phyloP scores from a whole-genome alignment of 169 alveolate genomes.

The Cryptosporidium andersoni region DNA sequence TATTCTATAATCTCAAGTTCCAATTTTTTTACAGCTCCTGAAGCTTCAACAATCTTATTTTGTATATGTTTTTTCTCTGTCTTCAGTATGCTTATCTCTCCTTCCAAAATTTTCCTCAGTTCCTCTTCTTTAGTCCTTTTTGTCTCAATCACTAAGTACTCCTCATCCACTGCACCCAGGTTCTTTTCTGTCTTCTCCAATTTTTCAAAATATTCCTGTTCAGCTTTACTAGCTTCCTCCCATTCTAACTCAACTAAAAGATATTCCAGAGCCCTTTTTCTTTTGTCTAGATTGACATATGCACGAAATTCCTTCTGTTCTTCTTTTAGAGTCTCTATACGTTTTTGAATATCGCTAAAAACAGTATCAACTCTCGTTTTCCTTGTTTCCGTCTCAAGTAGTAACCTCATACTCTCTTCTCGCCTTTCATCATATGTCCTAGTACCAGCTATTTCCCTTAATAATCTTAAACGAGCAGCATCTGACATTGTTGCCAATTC shows the following conservation, averaged over 20 bases:
- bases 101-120: slow-evolving; percentile 2
- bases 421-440: slow-evolving; percentile 82
- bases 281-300: slow-evolving; percentile 67
- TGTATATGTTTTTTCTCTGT: slow-evolving; percentile 22
- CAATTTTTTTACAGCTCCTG: slow-evolving; percentile 7
- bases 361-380: slow-evolving; percentile 75
- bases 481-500: slow-evolving; percentile 82
- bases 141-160: background rate
- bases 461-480: slow-evolving; percentile 75
- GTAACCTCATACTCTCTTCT: slow-evolving; percentile 75
- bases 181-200: slow-evolving; percentile 15
- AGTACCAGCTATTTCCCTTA: slow-evolving; percentile 82
- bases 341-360: slow-evolving; percentile 75
- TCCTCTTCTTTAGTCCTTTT: background rate
- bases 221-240: slow-evolving; percentile 63
- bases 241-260: slow-evolving; percentile 36
- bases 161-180: slow-evolving; percentile 1
- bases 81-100: slow-evolving; percentile 18
- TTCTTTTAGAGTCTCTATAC: slow-evolving; percentile 70
- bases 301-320: slow-evolving; percentile 74
- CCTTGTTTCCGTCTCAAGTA: slow-evolving; percentile 76
- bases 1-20: slow-evolving; percentile 6
- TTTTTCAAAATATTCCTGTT: slow-evolving; percentile 52
- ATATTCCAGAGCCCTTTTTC: slow-evolving; percentile 55
- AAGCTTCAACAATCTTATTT: slow-evolving; percentile 22